Evolutionary conservation across 805 yeast species (phyloP).

Genomic region (Blastobotrys terrestris): DNA sequence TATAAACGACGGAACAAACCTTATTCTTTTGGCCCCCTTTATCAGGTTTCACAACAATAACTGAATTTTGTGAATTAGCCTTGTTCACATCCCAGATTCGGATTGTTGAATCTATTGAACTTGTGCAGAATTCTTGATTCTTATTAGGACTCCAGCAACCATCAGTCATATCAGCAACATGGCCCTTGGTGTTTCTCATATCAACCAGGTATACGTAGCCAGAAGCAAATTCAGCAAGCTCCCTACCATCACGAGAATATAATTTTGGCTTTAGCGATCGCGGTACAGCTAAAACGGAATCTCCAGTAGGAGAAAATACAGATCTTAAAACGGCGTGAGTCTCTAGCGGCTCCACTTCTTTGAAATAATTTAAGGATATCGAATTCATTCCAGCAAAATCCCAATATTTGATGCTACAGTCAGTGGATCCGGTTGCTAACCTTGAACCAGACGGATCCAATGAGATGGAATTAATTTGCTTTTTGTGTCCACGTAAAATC

Average conservation of each 20-base stretch:
- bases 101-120: slow-evolving; percentile 29
- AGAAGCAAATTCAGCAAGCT: slow-evolving; percentile 21
- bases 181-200: slow-evolving; percentile 33
- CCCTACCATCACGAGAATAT: slow-evolving; percentile 25
- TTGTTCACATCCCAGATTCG: slow-evolving; percentile 31
- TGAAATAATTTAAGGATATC: slow-evolving; percentile 19
- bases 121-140: slow-evolving; percentile 24
- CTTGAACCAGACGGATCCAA: slow-evolving; percentile 26
- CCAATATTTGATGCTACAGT: slow-evolving; percentile 27
- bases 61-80: slow-evolving; percentile 22
- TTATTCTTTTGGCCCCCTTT: slow-evolving; percentile 18
- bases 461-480: slow-evolving; percentile 22
- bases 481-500: slow-evolving; percentile 19
- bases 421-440: slow-evolving; percentile 27
- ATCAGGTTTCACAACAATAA: slow-evolving; percentile 24
- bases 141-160: slow-evolving; percentile 28
- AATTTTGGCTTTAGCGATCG: slow-evolving; percentile 23
- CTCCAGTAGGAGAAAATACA: slow-evolving; percentile 18
- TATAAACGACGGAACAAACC: slow-evolving; percentile 17
- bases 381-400: slow-evolving; percentile 33
- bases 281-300: slow-evolving; percentile 21
- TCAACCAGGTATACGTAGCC: slow-evolving; percentile 35
- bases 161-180: slow-evolving; percentile 27
- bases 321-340: slow-evolving; percentile 21
- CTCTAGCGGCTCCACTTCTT: slow-evolving; percentile 23